Evolutionary conservation across 192 early-diverging fungal genomes (phyloP).

Genomic region (Backusella australiensis): DNA sequence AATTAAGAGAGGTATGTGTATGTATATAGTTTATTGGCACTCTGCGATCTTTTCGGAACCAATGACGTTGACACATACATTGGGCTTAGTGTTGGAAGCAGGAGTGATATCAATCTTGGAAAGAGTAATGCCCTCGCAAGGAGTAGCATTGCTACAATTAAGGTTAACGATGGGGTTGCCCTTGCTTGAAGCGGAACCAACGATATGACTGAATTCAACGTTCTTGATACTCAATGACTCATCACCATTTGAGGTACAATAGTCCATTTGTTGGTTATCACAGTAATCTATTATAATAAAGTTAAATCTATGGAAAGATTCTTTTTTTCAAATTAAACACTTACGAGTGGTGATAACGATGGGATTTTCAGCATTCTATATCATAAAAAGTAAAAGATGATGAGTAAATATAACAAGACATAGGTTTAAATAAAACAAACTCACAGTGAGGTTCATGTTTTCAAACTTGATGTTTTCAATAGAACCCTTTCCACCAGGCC

Average conservation of each 20-base stretch:
- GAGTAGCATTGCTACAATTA: not conserved
- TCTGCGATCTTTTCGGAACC: not conserved
- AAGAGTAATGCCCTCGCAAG: not conserved
- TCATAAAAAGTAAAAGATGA: not conserved
- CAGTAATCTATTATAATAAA: not conserved
- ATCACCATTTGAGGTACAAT: not conserved
- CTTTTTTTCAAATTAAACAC: not conserved
- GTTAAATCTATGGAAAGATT: no score
- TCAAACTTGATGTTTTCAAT: slow-evolving; percentile 5
- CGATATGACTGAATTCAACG: not conserved
- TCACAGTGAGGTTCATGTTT: slow-evolving; percentile 4
- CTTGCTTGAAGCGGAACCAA: not conserved
- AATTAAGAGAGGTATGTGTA: not conserved
- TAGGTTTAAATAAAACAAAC: not conserved
- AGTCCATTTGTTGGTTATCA: not conserved
- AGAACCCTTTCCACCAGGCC: not conserved
- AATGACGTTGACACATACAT: not conserved
- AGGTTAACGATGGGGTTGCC: not conserved
- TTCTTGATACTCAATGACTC: not conserved
- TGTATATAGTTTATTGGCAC: not conserved
- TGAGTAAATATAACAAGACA: not conserved
- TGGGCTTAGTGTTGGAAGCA: not conserved
- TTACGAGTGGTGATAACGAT: slow-evolving; percentile 11
- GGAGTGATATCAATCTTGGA: slow-evolving; percentile 5
- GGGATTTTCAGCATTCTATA: not conserved